These are phyloP conservation scores for Mytilinidion resinicola DNA, from an alignment of 495 filamentous ascomycete species.

Conservation along the genomic window DNA sequence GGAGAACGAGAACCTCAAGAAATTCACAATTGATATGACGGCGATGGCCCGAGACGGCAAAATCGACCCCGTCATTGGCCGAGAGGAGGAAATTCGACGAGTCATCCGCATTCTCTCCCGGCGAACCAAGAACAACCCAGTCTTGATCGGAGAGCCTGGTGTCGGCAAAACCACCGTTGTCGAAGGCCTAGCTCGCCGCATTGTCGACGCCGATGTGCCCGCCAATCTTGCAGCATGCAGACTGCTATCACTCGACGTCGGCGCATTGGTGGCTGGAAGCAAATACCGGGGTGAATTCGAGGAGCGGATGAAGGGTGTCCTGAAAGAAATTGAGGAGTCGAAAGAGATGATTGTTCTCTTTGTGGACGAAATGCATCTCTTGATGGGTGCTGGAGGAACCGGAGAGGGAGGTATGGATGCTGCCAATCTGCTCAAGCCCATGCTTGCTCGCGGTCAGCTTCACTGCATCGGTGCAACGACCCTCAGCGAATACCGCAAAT, in stretches of 20 bases:
- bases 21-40: conserved; percentile 98
- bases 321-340: conserved; percentile 95
- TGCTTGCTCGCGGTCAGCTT: conserved; percentile 90
- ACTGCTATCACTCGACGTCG: conserved; percentile 89
- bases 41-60: conserved; percentile 89
- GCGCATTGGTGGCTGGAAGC: conserved; percentile 88
- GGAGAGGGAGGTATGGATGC: conserved; percentile 99
- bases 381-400: conserved; percentile 91
- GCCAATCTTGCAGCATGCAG: conserved; percentile 93
- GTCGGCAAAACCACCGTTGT: conserved; percentile 98
- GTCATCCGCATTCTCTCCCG: conserved; percentile 90
- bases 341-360: conserved; percentile 96
- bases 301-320: conserved; percentile 95
- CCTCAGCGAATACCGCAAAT: conserved; percentile 91
- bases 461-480: conserved; percentile 98
- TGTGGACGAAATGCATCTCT: conserved; percentile 95
- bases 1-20: conserved; percentile 90
- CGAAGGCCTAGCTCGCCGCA: conserved; percentile 90
- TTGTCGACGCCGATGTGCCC: conserved; percentile 92
- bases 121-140: conserved; percentile 97
- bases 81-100: conserved; percentile 92
- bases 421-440: conserved; percentile 93
- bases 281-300: conserved; percentile 98
- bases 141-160: conserved; percentile 92
- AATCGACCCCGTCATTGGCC: conserved; percentile 95